Percentiles rank a stretch among this genome's conserved stretches.
phyloP scores from a whole-genome alignment of 179 eudicot species.

The Dionaea muscipula region DNA sequence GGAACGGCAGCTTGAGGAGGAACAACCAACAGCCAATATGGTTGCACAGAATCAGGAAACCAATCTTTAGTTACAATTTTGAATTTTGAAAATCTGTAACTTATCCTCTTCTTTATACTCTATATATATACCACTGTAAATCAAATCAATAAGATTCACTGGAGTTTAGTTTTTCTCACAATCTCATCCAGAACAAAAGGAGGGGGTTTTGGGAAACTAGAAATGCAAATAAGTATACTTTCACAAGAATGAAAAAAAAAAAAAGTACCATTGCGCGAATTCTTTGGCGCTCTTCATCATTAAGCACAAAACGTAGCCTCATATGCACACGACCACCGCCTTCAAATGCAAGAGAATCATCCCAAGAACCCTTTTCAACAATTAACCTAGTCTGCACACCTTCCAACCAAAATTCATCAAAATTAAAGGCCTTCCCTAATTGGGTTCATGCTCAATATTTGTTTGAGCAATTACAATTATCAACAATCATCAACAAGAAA shows the following conservation, averaged over 20 bases:
- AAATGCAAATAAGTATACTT: background rate
- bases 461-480: background rate
- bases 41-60: too few relatives aligned
- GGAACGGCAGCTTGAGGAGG: too few relatives aligned
- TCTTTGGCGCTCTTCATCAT: conserved; percentile 53
- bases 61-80: too few relatives aligned
- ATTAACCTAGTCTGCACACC: conserved; percentile 50
- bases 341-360: conserved; percentile 54
- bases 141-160: too few relatives aligned
- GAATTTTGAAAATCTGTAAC: too few relatives aligned
- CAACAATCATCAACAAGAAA: background rate
- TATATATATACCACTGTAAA: too few relatives aligned
- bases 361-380: conserved; percentile 71
- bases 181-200: too few relatives aligned
- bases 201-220: too few relatives aligned
- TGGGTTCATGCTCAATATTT: background rate
- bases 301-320: conserved; percentile 60
- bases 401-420: conserved; percentile 17
- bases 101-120: too few relatives aligned
- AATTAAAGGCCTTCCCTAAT: conserved; percentile 9
- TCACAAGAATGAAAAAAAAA: background rate
- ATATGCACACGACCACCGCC: conserved; percentile 66
- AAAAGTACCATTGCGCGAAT: conserved; percentile 56
- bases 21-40: too few relatives aligned
- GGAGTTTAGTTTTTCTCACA: too few relatives aligned